phyloP scores from a whole-genome alignment of 169 alveolate species.

The Neospora caninum region DNA sequence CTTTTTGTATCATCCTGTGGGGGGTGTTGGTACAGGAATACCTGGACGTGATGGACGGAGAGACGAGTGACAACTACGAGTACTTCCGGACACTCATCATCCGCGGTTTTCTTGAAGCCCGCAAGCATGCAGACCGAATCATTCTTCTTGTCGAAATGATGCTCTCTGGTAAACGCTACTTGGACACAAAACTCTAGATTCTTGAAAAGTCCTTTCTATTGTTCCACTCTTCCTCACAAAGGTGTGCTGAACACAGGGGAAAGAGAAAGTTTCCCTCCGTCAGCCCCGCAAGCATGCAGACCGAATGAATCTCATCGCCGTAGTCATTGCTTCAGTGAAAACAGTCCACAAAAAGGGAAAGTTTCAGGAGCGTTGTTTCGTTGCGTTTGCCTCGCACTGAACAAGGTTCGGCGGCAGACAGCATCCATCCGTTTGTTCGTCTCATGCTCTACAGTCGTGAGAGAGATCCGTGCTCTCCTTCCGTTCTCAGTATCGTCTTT shows the following conservation, averaged over 20 bases:
- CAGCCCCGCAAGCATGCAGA: too few species aligned
- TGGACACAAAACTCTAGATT: background rate
- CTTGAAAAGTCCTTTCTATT: background rate
- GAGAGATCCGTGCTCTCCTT: background rate
- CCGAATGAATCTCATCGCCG: too few species aligned
- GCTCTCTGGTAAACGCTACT: conserved; percentile 78
- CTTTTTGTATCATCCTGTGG: too few species aligned
- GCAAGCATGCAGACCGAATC: conserved; percentile 89
- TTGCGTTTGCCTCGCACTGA: too few species aligned
- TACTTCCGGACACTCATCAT: conserved; percentile 87
- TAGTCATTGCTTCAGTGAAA: too few species aligned
- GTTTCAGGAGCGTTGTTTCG: too few species aligned
- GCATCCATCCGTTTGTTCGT: too few species aligned
- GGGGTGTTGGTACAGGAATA: conserved; percentile 82
- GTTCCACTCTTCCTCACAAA: background rate
- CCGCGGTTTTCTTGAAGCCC: conserved; percentile 87
- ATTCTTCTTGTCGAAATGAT: conserved; percentile 89
- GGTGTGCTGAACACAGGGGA: background rate
- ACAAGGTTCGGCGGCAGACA: too few species aligned
- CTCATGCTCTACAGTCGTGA: too few species aligned
- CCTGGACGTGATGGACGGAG: conserved; percentile 95
- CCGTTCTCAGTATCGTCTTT: background rate
- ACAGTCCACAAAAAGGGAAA: too few species aligned
- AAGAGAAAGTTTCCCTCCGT: too few species aligned
- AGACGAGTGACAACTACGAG: conserved; percentile 88